Base-by-base conservation (phyloP, 1,284 basidiomycete species). In the Naganishia sp. region DNA sequence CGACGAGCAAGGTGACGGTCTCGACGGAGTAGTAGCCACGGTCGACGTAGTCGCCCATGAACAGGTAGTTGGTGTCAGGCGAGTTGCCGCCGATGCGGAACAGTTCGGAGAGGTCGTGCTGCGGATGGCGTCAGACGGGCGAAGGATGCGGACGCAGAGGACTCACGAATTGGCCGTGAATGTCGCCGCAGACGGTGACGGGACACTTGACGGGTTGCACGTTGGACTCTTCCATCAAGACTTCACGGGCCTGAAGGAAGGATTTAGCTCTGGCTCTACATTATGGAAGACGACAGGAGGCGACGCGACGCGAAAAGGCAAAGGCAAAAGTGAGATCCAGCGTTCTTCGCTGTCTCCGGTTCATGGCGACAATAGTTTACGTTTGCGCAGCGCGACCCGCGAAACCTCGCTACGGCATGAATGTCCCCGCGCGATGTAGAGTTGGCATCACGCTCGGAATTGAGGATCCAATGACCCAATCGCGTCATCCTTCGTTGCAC, bases 11-110 rank as follows among this genome's bases (percentile, higher is more conserved):
- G 21, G 94, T 97, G 72, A 99, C 94, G 1, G 95, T 99, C 82
- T 99, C 95, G 63, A 99, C 96, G 18, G 93, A 97, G 84, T 99
- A 99, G 84, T 98, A 99, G 32, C 95, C 95, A 76, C 96, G 88
- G 84, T 99, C 96, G 73, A 99, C 96, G 77, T 98, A 99, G 84
- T 99, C 95, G 52, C 96, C 96, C 96, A 99, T 99, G 84, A 99
- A 99, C 73, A 99, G 90, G 81, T 99, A 99, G 83, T 99, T 99
- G 70, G 96, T 98, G 83, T 99, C 96, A 67, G 95, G 96, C 50
- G 94, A 98, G 83, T 98, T 98, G 68, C 95, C 96, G 63, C 96
- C 95, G 78, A 99, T 99, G 65, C 94, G 90, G 84, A 99, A 99
- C 53, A 99, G 88, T 80, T 99, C 96, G 68, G 94, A 96, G 65